Evolutionary conservation across 805 yeast genomes (phyloP), one percentile per base, ranked within the genome.

Genomic region (Saccharomycopsis schoenii): DNA sequence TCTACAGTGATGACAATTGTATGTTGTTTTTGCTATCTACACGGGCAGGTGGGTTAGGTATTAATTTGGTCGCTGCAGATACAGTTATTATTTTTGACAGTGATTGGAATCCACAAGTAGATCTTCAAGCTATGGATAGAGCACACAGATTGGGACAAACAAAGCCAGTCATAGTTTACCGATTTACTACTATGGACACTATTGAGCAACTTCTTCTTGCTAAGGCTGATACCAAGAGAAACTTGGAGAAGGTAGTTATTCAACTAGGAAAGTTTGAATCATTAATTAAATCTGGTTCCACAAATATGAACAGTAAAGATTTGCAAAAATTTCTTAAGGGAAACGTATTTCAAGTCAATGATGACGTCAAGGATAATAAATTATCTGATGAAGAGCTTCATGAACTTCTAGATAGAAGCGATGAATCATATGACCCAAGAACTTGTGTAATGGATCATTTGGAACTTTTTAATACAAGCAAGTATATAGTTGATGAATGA

Each of bases 51-150:
- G 98, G 98, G 0, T 78, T 93, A 39, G 99, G 99, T 4, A 83
- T 93, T 52, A 93, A 93, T 68, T 76, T 93, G 60, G 82, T 86
- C 0, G 83, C 86, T 0, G 97, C 98, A 0, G 97, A 94, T 65
- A 85, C 96, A 1, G 98, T 94, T 1, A 82, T 93, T 2, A 68
- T 93, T 11, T 91, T 89, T 69, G 99, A 93, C 68, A 87, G 90
- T 61, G 99, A 93, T 69, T 93, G 97, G 97, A 93, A 93, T 68
- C 99, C 98, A 0, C 97, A 93, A 69, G 96, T 90, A 64, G 98
- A 93, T 72, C 75, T 91, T 58, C 99, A 93, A 71, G 98, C 98
- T 0, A 93, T 93, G 83, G 98, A 92, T 68, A 78, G 99, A 60
- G 96, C 88, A 12, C 98, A 93, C 70, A 77, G 99, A 68, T 89